Evolutionary conservation across 768 basidiomycete species (phyloP).

Genomic region (Lyophyllum semitale): DNA sequence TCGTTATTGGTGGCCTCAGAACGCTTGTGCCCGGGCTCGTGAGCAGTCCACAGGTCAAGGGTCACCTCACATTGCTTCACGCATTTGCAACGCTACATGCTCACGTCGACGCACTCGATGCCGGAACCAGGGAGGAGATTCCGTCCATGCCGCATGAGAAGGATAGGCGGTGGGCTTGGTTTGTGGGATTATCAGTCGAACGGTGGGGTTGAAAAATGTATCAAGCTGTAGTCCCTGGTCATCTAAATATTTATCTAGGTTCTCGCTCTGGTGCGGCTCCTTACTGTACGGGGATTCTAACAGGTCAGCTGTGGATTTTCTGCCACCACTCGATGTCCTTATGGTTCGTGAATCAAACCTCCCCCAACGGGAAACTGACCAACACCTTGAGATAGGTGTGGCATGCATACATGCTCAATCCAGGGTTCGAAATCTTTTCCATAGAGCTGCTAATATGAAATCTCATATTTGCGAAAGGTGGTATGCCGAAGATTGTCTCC

Average conservation of each 20-base stretch:
- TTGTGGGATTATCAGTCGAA: conserved; percentile 15
- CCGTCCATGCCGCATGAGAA: conserved; percentile 9
- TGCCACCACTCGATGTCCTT: conserved; percentile 18
- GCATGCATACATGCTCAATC: conserved; percentile 21
- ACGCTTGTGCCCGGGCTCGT: conserved; percentile 7
- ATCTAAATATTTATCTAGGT: conserved; percentile 5
- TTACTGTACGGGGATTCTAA: background rate
- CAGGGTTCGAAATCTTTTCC: conserved; percentile 7
- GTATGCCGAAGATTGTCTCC: conserved; percentile 17
- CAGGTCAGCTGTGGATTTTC: conserved; percentile 3
- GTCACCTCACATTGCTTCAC: conserved; percentile 13
- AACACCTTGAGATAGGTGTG: conserved; percentile 10
- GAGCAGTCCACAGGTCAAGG: conserved; percentile 8
- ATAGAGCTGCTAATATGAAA: too few species aligned
- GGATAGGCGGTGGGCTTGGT: conserved; percentile 17
- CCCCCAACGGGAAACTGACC: background rate
- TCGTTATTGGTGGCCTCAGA: background rate
- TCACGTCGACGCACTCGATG: conserved; percentile 7
- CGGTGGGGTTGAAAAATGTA: too few species aligned
- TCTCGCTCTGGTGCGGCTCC: conserved; percentile 14
- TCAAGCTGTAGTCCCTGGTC: too few species aligned
- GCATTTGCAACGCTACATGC: conserved; percentile 9
- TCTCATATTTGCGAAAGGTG: conserved; percentile 3
- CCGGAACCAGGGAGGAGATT: background rate
- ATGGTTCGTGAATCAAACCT: conserved; percentile 10